Conservation (phyloP, 192 early-diverging fungal species). For the Coemansia sp. region DNA sequence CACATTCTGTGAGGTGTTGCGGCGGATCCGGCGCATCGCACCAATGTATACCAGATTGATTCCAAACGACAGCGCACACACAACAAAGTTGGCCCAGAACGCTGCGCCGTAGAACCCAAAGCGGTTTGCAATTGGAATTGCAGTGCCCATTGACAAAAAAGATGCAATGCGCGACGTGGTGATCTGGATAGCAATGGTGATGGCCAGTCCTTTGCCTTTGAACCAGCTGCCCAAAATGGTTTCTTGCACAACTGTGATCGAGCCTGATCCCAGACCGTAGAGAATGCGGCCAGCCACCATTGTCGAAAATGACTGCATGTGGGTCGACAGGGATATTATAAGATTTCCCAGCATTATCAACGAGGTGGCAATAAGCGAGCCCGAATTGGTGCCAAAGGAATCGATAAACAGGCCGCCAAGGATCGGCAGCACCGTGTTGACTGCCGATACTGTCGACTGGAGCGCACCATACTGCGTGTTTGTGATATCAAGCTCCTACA, state of each 20-base stretch:
- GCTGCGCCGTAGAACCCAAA: conserved; percentile 48
- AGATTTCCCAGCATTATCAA: conserved; percentile 59
- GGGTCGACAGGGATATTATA: conserved; percentile 56
- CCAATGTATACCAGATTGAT: conserved; percentile 69
- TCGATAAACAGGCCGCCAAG: conserved; percentile 63
- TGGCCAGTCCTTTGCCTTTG: conserved; percentile 63
- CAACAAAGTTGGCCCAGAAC: conserved; percentile 62
- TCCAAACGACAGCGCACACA: conserved; percentile 66
- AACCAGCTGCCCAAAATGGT: conserved; percentile 80
- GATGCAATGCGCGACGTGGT: conserved; percentile 71
- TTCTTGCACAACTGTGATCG: conserved; percentile 79
- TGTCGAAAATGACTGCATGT: conserved; percentile 37
- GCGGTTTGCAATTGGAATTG: conserved; percentile 59
- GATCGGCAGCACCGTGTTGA: conserved; percentile 60
- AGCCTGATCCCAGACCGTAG: conserved; percentile 70
- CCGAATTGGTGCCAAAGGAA: conserved; percentile 61
- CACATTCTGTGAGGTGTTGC: conserved; percentile 20
- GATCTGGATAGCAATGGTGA: conserved; percentile 68
- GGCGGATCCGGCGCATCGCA: conserved; percentile 51
- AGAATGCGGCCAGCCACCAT: conserved; percentile 60
- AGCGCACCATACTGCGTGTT: conserved; percentile 66
- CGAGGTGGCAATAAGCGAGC: conserved; percentile 56
- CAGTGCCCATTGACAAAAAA: conserved; percentile 67
- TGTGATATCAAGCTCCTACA: conserved; percentile 61
- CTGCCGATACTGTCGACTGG: conserved; percentile 63